Evolutionary conservation across 176 grass and related monocot genomes (phyloP), one percentile per base, ranked within the genome.

Genomic region (Puccinellia tenuiflora): DNA sequence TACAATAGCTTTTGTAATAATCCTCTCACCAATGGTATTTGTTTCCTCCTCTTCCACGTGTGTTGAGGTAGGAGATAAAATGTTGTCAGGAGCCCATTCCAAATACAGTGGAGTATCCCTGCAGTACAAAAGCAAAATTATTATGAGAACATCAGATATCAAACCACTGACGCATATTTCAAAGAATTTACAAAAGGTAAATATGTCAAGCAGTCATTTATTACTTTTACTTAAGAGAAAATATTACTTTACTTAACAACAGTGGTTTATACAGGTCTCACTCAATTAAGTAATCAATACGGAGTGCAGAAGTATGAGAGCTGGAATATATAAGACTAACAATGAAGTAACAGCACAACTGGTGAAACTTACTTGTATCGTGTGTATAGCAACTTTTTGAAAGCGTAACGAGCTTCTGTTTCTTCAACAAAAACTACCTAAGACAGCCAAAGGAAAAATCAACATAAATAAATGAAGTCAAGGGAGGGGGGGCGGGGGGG

Each of bases 101-200:
- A 98, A 91, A 68, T 98, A 98, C 37, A 98, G 74, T 81, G 92
- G 96, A 86, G 85, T 90, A 92, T 98, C 96, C 79, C 96, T 95
- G 56, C 39, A 90, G 10, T 72, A 86, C 7, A 70, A 68, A 60
- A 47, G 52, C 28, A 79, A 88, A 25, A 46, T 0, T 50, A 17
- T 72, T 79, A 71, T 25, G 29, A 48, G 17, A 48, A 57, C 3
- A 43, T 59, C 50, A 82, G 51, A 39, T 42, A 22, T n/a, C 2
- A 64, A n/a, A 79, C 40, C 10, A 65, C 16, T 1, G 10, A 20
- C 14, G 3, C 59, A 80, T 31, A n/a, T 21, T 8, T 5, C 18
- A 64, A 40, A 5, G 18, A 73, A 73, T 82, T 82, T 72, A 24
- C 68, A 45, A 28, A 60, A 82, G 56, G 80, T 7, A 62, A 62